Evolutionary conservation across 306 rosid species (phyloP).

Genomic region (Gynostemma pentaphyllum): DNA sequence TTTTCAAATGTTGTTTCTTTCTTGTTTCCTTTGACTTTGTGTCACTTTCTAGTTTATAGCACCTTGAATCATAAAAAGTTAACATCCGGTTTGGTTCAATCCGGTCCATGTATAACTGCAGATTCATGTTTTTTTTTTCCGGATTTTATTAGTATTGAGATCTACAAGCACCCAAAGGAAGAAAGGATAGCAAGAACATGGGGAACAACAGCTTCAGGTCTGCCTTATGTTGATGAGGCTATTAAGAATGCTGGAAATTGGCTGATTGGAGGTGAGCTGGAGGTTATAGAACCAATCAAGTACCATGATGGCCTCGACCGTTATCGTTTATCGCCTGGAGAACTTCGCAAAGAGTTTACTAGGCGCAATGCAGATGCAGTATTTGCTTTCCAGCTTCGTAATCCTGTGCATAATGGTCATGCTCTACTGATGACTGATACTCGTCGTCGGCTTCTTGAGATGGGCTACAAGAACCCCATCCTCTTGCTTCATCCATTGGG

Average conservation of each 20-base stretch:
- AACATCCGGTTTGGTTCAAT: too few relatives aligned
- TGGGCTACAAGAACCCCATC: slow-evolving; percentile 89
- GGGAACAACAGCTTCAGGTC: slow-evolving; percentile 88
- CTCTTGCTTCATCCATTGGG: slow-evolving; percentile 95
- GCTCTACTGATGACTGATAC: slow-evolving; percentile 92
- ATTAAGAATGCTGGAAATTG: slow-evolving; percentile 73
- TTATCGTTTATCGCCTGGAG: slow-evolving; percentile 69
- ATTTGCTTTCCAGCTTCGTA: slow-evolving; percentile 87
- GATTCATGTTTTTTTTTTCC: background rate
- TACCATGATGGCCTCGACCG: slow-evolving; percentile 87
- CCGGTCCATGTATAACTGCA: too few relatives aligned
- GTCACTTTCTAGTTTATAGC: too few relatives aligned
- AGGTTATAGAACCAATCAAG: slow-evolving; percentile 65
- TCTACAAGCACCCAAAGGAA: slow-evolving; percentile 87
- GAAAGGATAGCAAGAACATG: slow-evolving; percentile 91
- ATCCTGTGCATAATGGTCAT: slow-evolving; percentile 95
- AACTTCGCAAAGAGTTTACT: slow-evolving; percentile 73
- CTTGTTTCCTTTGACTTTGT: too few relatives aligned
- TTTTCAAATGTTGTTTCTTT: too few relatives aligned
- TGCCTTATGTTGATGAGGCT: slow-evolving; percentile 81
- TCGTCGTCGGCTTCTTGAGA: slow-evolving; percentile 79
- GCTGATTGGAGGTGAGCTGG: slow-evolving; percentile 93
- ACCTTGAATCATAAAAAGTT: too few relatives aligned
- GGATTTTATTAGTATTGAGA: slow-evolving; percentile 55
- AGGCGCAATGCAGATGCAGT: slow-evolving; percentile 86